Percentiles rank a stretch among this genome's conserved stretches.
phyloP scores from a whole-genome alignment of 441 rosid species.

The Sinapis alba region DNA sequence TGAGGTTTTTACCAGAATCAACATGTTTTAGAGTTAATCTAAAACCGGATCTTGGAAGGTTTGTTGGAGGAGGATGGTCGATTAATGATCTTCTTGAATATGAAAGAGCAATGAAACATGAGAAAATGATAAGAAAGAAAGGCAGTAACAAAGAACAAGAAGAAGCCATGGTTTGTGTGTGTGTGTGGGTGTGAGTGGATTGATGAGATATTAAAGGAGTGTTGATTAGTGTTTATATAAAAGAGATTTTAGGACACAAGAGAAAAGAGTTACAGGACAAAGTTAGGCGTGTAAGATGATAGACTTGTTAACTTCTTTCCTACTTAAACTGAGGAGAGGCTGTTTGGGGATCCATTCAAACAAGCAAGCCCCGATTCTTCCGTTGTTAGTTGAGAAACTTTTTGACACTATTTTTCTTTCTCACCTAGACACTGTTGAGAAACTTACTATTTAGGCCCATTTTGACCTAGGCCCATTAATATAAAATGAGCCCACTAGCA shows the following conservation, averaged over 20 bases:
- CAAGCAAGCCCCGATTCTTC: slow-evolving; percentile 41
- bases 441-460: background rate
- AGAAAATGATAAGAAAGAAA: slow-evolving; percentile 25
- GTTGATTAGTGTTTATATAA: slow-evolving; percentile 31
- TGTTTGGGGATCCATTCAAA: slow-evolving; percentile 29
- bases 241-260: slow-evolving; percentile 22
- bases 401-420: background rate
- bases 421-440: background rate
- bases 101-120: slow-evolving; percentile 17
- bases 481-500: too few species aligned
- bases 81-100: slow-evolving; percentile 36
- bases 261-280: slow-evolving; percentile 21
- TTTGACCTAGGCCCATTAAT: background rate
- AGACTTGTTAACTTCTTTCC: slow-evolving; percentile 30
- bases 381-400: slow-evolving; percentile 26
- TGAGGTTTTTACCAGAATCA: slow-evolving; percentile 76
- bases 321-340: slow-evolving; percentile 37
- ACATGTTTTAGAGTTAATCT: slow-evolving; percentile 60
- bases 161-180: slow-evolving; percentile 34
- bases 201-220: slow-evolving; percentile 25
- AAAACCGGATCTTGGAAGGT: slow-evolving; percentile 50
- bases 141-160: slow-evolving; percentile 22
- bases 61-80: slow-evolving; percentile 24
- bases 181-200: background rate
- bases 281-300: slow-evolving; percentile 40